Percentiles rank a stretch among this genome's conserved stretches.
phyloP scores from a whole-genome alignment of 768 basidiomycete species.

The Pisolithus marmoratus region DNA sequence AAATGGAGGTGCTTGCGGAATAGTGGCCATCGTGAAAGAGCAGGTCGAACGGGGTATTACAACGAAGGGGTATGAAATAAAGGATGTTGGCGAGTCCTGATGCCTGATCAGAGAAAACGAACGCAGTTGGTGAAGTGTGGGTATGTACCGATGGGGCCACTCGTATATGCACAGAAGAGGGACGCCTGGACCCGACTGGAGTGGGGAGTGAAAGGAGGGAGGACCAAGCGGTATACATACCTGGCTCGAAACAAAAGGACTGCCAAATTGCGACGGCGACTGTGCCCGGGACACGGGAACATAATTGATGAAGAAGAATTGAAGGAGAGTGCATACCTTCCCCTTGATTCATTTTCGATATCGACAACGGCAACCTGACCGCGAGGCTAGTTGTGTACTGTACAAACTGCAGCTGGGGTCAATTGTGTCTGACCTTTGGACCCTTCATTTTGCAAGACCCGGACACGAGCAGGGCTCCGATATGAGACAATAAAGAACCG shows the following conservation, averaged over 20 bases:
- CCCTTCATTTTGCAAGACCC: not conserved
- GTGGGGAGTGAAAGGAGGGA: constrained; percentile 8
- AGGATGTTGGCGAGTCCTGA: constrained; percentile 9
- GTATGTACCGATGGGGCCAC: no score
- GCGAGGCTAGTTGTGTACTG: not conserved
- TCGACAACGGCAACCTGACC: not conserved
- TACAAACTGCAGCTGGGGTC: not conserved
- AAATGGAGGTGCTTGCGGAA: constrained; percentile 1
- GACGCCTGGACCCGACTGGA: constrained; percentile 13
- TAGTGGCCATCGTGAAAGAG: not conserved
- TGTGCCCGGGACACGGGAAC: not conserved
- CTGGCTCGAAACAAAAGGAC: constrained; percentile 18
- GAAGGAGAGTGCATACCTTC: not conserved
- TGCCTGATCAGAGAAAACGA: constrained; percentile 19
- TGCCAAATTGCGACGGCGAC: constrained; percentile 1
- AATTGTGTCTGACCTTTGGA: not conserved
- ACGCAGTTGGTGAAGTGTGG: no score
- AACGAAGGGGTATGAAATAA: not conserved
- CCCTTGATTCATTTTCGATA: not conserved
- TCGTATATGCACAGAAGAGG: constrained; percentile 1
- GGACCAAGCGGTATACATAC: constrained; percentile 3
- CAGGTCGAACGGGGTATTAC: constrained; percentile 5
- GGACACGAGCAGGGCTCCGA: not conserved
- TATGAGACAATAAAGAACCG: constrained; percentile 7
- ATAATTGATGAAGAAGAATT: not conserved